These are phyloP conservation scores for Fomitopsis pinicola DNA, from an alignment of 1,284 basidiomycete genomes.

Conservation along the genomic window DNA sequence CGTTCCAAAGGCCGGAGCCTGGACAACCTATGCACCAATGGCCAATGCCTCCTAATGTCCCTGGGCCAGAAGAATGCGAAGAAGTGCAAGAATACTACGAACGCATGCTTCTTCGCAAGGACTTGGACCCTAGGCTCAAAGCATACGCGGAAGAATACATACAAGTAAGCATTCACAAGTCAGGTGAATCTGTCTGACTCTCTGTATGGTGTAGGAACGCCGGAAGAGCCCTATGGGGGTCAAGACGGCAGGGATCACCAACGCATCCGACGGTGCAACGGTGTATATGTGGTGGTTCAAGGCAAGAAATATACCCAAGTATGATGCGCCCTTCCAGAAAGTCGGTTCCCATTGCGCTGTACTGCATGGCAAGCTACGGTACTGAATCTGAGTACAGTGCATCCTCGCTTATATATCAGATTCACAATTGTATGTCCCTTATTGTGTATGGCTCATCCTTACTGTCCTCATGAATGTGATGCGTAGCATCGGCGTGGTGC, in stretches of 20 bases:
- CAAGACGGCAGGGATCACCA: conserved; percentile 39
- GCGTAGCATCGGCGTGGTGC: conserved; percentile 61
- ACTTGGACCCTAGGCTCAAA: conserved; percentile 15
- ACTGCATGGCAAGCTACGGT: not conserved
- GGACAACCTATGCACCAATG: conserved; percentile 66
- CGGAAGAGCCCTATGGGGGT: conserved; percentile 66
- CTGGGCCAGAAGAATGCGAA: conserved; percentile 61
- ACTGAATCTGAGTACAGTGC: conserved; percentile 44
- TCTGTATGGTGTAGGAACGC: conserved; percentile 47
- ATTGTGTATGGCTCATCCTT: not conserved
- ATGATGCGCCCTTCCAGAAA: conserved; percentile 76
- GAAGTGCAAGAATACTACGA: conserved; percentile 43
- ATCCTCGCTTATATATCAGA: conserved; percentile 87
- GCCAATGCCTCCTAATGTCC: conserved; percentile 54
- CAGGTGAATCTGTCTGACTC: conserved; percentile 20
- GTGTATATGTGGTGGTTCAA: conserved; percentile 80
- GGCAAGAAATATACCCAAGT: conserved; percentile 61
- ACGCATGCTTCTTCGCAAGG: conserved; percentile 10
- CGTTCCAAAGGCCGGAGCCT: conserved; percentile 80
- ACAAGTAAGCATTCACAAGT: conserved; percentile 6
- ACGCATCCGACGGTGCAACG: conserved; percentile 41
- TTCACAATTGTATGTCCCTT: conserved; percentile 62
- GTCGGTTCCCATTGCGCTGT: conserved; percentile 32
- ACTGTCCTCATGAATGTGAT: not conserved
- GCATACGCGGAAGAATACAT: conserved; percentile 16